phyloP scores from a whole-genome alignment of 208 protist species.

The Leishmania tropica region DNA sequence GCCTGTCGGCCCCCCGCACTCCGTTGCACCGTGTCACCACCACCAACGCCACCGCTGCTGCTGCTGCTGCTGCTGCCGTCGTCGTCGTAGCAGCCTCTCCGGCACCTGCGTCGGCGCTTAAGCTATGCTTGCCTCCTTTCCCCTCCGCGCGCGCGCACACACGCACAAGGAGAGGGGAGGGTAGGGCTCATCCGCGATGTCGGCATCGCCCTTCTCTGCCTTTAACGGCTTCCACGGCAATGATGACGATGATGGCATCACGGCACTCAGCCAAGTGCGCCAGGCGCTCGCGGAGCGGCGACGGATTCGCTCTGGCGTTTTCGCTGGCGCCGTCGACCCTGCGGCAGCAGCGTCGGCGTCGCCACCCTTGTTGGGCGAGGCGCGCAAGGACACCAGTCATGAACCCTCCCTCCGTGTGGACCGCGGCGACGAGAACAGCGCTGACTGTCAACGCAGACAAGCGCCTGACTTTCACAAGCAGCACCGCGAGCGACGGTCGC shows the following conservation, averaged over 20 bases:
- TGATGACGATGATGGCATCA: background rate
- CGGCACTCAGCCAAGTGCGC: slow-evolving; percentile 8
- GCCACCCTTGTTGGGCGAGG: background rate
- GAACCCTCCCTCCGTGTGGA: background rate
- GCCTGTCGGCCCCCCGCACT: background rate
- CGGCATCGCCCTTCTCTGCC: background rate
- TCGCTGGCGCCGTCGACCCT: background rate
- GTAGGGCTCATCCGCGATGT: background rate
- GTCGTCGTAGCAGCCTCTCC: background rate
- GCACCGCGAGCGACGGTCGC: background rate
- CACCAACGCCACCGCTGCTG: background rate
- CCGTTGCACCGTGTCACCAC: background rate
- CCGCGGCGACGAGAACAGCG: background rate
- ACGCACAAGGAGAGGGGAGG: background rate
- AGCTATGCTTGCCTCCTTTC: background rate
- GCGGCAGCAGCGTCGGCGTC: background rate
- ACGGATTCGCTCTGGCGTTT: background rate
- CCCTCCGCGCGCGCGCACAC: background rate
- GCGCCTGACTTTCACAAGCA: background rate
- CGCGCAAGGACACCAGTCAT: background rate
- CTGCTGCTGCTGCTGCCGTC: background rate
- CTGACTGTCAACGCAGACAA: background rate
- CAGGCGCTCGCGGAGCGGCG: slow-evolving; percentile 21
- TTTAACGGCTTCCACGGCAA: background rate
- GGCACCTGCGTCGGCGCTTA: background rate